A percentile compares a stretch with the other conserved stretches of the same genome.
These are phyloP conservation scores for Nemania abortiva DNA, from an alignment of 2,329 filamentous ascomycete genomes.

Conservation along the genomic window DNA sequence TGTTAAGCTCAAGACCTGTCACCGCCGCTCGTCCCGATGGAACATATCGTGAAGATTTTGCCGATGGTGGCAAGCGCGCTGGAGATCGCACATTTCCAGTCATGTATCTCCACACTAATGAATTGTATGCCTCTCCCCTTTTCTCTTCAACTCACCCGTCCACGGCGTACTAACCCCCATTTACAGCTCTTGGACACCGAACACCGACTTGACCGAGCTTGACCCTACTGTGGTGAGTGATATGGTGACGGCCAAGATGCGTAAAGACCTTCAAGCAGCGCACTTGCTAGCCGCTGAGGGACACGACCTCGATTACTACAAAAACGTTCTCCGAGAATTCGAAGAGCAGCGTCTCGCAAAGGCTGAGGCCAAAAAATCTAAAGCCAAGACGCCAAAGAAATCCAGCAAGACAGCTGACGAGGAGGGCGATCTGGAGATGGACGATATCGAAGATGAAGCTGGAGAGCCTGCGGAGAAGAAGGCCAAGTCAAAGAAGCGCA, in stretches of 20 bases:
- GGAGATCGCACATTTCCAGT: conserved; percentile 90
- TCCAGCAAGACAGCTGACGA: conserved; percentile 63
- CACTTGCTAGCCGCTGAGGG: conserved; percentile 84
- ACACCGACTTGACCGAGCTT: conserved; percentile 83
- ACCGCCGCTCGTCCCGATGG: conserved; percentile 86
- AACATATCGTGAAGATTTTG: conserved; percentile 86
- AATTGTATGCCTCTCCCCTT: conserved; percentile 80
- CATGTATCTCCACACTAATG: conserved; percentile 95
- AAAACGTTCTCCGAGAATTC: conserved; percentile 78
- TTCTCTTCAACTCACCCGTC: not conserved
- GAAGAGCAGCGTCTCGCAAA: conserved; percentile 74
- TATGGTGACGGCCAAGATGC: conserved; percentile 79
- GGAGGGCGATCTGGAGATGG: conserved; percentile 71
- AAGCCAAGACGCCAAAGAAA: conserved; percentile 55
- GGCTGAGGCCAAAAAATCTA: conserved; percentile 57
- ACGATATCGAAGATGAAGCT: conserved; percentile 67
- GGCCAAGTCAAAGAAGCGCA: conserved; percentile 81
- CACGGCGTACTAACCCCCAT: conserved; percentile 32
- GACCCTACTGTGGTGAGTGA: conserved; percentile 78
- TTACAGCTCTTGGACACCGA: conserved; percentile 87
- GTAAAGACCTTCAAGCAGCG: conserved; percentile 81
- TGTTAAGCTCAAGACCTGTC: conserved; percentile 84
- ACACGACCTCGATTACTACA: conserved; percentile 84
- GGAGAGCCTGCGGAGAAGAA: conserved; percentile 57
- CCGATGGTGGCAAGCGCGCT: conserved; percentile 86